Conservation (phyloP, 176 grass and related monocot genomes). For the maize (Zea mays) region Zm-B73-REFERENCE-NAM-5.0 NC_050105.1:140332001-140332500, state of each 20-base stretch:
- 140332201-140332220: conserved; percentile 33
- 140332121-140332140: conserved; percentile 89
- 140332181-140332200: conserved; percentile 15
- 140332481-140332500: conserved; percentile 79
- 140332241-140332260: conserved; percentile 86
- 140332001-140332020: conserved; percentile 60
- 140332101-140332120: conserved; percentile 98
- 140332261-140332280: conserved; percentile 91
- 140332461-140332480: conserved; percentile 88
- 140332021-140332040: conserved; percentile 60
- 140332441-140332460: conserved; percentile 96
- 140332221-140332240: conserved; percentile 75
- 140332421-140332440: conserved; percentile 88
- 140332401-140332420: conserved; percentile 58
- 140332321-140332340: conserved; percentile 86
- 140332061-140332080: conserved; percentile 52
- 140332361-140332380: conserved; percentile 57
- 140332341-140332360: conserved; percentile 86
- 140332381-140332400: conserved; percentile 48
- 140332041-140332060: conserved; percentile 83
- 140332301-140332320: conserved; percentile 95
- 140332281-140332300: conserved; percentile 87
- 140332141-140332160: conserved; percentile 91
- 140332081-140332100: conserved; percentile 69
- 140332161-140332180: conserved; percentile 65